phyloP scores from a whole-genome alignment of 805 yeast species.

The Sugiyamaella boreocaroliniensis region DNA sequence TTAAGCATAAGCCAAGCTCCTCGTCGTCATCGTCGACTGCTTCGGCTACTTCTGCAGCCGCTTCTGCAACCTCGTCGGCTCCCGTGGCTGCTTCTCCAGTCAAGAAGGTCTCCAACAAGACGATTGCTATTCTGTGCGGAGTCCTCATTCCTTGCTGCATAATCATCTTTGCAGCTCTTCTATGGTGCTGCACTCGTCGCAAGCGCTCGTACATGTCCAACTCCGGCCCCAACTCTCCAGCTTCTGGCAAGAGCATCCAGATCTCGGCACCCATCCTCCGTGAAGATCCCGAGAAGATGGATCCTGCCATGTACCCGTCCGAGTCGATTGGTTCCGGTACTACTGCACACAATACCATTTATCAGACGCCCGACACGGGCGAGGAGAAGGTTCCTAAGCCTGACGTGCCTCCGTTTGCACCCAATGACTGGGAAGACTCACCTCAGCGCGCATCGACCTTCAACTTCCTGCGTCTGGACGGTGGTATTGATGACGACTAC shows the following conservation, averaged over 20 bases:
- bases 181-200: conserved; percentile 49
- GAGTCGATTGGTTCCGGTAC: conserved; percentile 8
- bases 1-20: conserved; percentile 9
- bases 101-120: conserved; percentile 35
- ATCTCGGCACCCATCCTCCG: conserved; percentile 38
- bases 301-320: conserved; percentile 8
- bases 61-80: conserved; percentile 28
- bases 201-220: conserved; percentile 14
- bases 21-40: conserved; percentile 27
- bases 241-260: not conserved
- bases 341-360: conserved; percentile 4
- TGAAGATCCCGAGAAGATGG: conserved; percentile 14
- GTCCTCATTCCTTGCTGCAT: conserved; percentile 68
- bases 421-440: conserved; percentile 25
- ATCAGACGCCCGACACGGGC: conserved; percentile 10
- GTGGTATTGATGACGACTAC: conserved; percentile 20
- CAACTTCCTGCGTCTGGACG: conserved; percentile 33
- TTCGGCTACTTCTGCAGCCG: conserved; percentile 16
- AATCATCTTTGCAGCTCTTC: conserved; percentile 45
- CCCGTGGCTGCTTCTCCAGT: conserved; percentile 23
- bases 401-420: conserved; percentile 10
- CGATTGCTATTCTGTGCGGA: conserved; percentile 84
- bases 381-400: conserved; percentile 22
- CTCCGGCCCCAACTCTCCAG: conserved; percentile 14
- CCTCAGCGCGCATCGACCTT: conserved; percentile 33